These are phyloP conservation scores for Trifolium fragiferum DNA, from an alignment of 306 rosid species.

Conservation along the genomic window DNA sequence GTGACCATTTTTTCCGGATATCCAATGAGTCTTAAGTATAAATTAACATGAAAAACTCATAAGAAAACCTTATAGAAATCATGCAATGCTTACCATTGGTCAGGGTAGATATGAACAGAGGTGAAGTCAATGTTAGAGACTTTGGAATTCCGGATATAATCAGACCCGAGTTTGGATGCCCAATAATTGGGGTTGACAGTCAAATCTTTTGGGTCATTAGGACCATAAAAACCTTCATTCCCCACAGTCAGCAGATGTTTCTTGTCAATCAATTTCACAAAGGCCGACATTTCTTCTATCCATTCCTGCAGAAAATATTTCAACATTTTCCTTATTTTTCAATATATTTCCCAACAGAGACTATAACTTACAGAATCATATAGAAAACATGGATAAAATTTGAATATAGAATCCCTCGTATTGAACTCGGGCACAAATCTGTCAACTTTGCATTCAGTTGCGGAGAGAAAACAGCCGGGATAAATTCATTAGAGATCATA, in stretches of 20 bases:
- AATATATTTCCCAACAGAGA: slow-evolving; percentile 4
- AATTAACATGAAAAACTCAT: background rate
- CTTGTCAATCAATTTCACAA: slow-evolving; percentile 86
- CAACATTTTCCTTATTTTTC: background rate
- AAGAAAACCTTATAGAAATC: background rate
- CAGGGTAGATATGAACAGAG: slow-evolving; percentile 92
- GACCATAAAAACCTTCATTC: slow-evolving; percentile 97
- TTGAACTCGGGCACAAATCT: slow-evolving; percentile 5
- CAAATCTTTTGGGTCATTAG: slow-evolving; percentile 67
- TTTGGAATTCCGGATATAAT: slow-evolving; percentile 85
- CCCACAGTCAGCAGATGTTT: slow-evolving; percentile 89
- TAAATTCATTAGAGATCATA: slow-evolving; percentile 19
- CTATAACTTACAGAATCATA: background rate
- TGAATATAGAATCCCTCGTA: slow-evolving; percentile 3
- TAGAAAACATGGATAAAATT: background rate
- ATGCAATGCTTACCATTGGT: slow-evolving; percentile 77
- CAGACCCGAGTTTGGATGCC: slow-evolving; percentile 96
- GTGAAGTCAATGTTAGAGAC: slow-evolving; percentile 74
- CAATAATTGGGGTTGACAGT: slow-evolving; percentile 86
- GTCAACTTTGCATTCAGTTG: background rate
- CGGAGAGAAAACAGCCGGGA: slow-evolving; percentile 21
- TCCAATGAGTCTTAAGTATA: background rate
- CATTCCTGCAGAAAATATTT: slow-evolving; percentile 63
- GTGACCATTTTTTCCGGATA: no score
- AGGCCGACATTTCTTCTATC: slow-evolving; percentile 95